Evolutionary conservation across 345 rosid species (phyloP), one percentile per base, ranked within the genome.

Genomic region (Aquilaria sinensis): DNA sequence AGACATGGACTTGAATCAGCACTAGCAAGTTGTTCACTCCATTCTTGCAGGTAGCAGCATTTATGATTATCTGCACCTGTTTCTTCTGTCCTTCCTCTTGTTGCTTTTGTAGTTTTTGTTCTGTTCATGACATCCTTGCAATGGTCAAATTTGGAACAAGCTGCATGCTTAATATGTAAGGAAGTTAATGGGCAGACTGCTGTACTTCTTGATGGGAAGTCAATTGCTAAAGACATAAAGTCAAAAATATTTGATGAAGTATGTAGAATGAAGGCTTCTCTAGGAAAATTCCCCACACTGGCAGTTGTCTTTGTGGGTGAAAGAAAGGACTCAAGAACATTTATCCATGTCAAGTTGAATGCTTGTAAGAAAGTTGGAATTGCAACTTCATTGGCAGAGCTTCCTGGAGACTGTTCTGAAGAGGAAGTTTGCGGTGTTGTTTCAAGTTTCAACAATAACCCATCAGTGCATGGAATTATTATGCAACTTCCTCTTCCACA

Each of bases 401-500:
- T 90, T 47, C 87, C 85, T 15, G 73, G 70, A 23, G 68, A 81
- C 72, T 85, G 87, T 63, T 60, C 75, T 3, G 88, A 90, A 78
- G 82, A 64, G 63, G 71, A 75, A 0, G 67, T 85, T 69, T 61
- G 83, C 15, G 45, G 55, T 78, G 76, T 77, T 6, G 60, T 90
- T 67, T 62, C 72, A 11, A 60, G 58, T 30, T 85, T 75, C 60
- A 85, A 87, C 51, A 68, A 79, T 47, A 87, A 87, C 49, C 70
- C 76, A 2, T 77, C 95, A 1, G 65, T 90, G 74, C 95, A 90
- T 23, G 97, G 97, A 47, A 70, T 87, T 80, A 92, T 87, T 29
- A 88, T 87, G 58, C 95, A 90, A 73, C 95, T 90, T 78, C 92
- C 97, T 72, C 66, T 90, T 60, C 92, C 95, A 32, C 81, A 78